Conservation (phyloP, 2,329 filamentous ascomycete species). For the Cladosporium phlei region DNA sequence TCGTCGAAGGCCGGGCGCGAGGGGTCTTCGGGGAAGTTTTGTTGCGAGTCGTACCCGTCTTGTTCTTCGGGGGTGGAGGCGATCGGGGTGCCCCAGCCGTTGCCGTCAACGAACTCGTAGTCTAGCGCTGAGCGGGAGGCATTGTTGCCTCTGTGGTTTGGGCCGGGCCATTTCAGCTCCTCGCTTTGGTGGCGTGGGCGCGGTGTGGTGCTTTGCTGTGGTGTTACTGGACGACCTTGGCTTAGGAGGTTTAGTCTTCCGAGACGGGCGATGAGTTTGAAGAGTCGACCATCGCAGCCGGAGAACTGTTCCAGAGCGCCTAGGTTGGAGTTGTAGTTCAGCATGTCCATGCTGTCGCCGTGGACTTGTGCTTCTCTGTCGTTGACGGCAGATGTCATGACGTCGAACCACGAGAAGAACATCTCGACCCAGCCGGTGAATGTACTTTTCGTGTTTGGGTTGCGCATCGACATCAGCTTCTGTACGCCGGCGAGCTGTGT, state of each 20-base stretch:
- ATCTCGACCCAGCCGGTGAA: constrained; percentile 87
- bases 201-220: constrained; percentile 18
- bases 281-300: constrained; percentile 80
- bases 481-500: constrained; percentile 91
- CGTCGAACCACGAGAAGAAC: constrained; percentile 91
- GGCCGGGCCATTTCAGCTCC: constrained; percentile 24
- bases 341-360: constrained; percentile 58
- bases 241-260: constrained; percentile 80
- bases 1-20: constrained; percentile 41
- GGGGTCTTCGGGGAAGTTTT: constrained; percentile 5
- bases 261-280: constrained; percentile 78
- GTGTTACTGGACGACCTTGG: constrained; percentile 50
- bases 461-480: constrained; percentile 76
- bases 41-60: constrained; percentile 47
- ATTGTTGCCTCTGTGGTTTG: constrained; percentile 54
- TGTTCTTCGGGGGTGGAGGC: too few species aligned
- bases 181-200: background rate
- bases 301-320: constrained; percentile 78
- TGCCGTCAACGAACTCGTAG: constrained; percentile 59
- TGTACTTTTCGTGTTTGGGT: constrained; percentile 54
- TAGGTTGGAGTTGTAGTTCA: constrained; percentile 60
- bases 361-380: constrained; percentile 80
- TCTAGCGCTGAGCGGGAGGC: constrained; percentile 33
- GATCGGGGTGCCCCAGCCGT: constrained; percentile 13
- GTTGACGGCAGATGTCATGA: constrained; percentile 86